Evolutionary conservation across 2,329 filamentous ascomycete species (phyloP).

Genomic region (Bimuria novae-zelandiae): DNA sequence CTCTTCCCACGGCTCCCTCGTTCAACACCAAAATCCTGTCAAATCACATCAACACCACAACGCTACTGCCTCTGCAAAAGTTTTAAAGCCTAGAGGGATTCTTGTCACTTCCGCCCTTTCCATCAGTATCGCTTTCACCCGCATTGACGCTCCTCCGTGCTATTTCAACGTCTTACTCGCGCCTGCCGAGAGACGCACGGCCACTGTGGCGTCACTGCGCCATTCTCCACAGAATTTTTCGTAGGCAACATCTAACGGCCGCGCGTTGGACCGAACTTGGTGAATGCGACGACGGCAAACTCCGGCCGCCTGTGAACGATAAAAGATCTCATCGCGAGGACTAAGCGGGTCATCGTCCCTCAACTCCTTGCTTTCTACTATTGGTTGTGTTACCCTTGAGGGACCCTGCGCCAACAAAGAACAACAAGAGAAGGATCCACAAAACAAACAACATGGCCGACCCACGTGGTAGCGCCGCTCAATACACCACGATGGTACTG

Average conservation of each 20-base stretch:
- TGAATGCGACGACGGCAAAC: slow-evolving; percentile 1
- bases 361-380: neutral
- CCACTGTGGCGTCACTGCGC: neutral
- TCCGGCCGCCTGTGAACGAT: neutral
- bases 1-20: no score
- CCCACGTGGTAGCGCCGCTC: slow-evolving; percentile 12
- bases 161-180: neutral
- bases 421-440: neutral
- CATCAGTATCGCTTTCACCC: neutral
- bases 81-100: no score
- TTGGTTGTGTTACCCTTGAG: neutral
- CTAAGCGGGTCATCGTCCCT: neutral
- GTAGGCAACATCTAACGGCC: neutral
- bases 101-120: neutral
- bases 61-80: no score
- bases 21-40: no score
- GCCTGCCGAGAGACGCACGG: neutral
- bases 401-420: neutral
- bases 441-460: slow-evolving; percentile 12
- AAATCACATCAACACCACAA: no score
- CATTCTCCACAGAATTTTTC: neutral
- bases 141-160: neutral
- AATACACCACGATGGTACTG: slow-evolving; percentile 31
- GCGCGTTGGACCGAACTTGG: neutral
- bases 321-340: neutral